Base-by-base conservation (phyloP, 192 early-diverging fungal genomes). In the Podila horticola region DNA sequence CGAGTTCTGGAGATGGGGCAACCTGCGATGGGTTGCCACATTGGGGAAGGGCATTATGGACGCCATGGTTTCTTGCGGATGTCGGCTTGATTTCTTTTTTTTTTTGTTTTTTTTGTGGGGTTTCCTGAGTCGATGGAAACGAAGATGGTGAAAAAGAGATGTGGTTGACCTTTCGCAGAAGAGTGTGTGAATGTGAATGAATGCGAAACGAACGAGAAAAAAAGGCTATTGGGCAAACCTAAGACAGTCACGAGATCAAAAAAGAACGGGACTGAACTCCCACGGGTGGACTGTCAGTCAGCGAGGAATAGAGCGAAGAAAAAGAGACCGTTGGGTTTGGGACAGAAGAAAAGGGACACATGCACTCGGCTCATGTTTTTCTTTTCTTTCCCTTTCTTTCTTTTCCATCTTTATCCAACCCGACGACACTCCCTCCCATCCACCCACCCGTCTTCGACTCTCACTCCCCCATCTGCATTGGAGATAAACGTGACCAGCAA, bases 1-100 rank as follows among this genome's bases (percentile, higher is more conserved):
- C 26, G 64, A 48, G 61, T 51, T 65, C 22, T 65, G 64, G 22
- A 65, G 64, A 24, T 65, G 64, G 24, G 64, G 64, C 64, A 65
- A 45, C 64, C 64, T 22, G 15, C 64, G 64, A 50, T 65, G 64
- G 38, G 64, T 65, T 28, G 64, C 64, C 45, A 45, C 36, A 22
- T 65, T 65, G 48, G 64, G 64, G 29, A 65, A 65, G 10, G 48
- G 64, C 45, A 65, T 65, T n/a, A 65, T 50, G 48, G 64, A 65
- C 28, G 64, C 64, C 64, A 63, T 63, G 62, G 13, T 61, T 28
- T 66, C 45, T 13, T 51, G 41, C 12, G 29, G 17, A 48, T 50
- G 41, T 41, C 62, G 62, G 9, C 33, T 17, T 24, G 45, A 48
- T 24, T 30, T 4, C 11, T 13, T 4, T n/a, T 13, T 30, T 30